Evolutionary conservation across 2,329 filamentous ascomycete genomes (phyloP), one percentile per base, ranked within the genome.

Genomic region (Rhinocladiella similis): DNA sequence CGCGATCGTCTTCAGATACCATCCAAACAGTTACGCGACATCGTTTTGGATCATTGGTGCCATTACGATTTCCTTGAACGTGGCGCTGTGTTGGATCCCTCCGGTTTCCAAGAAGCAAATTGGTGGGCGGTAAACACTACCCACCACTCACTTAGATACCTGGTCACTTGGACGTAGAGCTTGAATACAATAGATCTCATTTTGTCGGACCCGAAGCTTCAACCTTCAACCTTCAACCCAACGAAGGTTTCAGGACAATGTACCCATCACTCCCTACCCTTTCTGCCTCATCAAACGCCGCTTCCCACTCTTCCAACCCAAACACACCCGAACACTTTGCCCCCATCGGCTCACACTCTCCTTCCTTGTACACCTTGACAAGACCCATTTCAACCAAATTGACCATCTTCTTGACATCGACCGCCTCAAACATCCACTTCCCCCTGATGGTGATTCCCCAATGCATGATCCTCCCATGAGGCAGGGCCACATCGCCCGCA

Each of bases 31-130:
- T 67, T 95, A 91, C 67, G 83, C 79, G 10, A 84, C 80, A 69
- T 83, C 83, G 0, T 83, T 95, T 61, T 94, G 89, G 89, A 87
- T 95, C 57, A 91, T 93, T 67, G 91, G 91, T 2, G 77, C 86
- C 38, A 85, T 96, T 18, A 83, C 84, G 62, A 84, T 96, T 58
- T 85, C 66, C 0, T 73, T 93, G 22, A 90, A 91, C 67, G 38
- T 92, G 47, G 74, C 77, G 4, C 80, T 93, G 48, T 73, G 73
- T 25, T 88, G 85, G 85, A 83, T 88, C 55, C 75, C 74, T 45
- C 83, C 83, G 2, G 74, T 85, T 39, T 76, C 82, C 0, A 82
- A 77, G 67, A 75, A 73, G 2, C 79, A 83, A 65, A 75, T 80
- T 67, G 79, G 77, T 62, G 61, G 61, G 29, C 53, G 58, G 5